phyloP scores from a whole-genome alignment of 495 filamentous ascomycete species.

The Articulospora tetracladia region DNA sequence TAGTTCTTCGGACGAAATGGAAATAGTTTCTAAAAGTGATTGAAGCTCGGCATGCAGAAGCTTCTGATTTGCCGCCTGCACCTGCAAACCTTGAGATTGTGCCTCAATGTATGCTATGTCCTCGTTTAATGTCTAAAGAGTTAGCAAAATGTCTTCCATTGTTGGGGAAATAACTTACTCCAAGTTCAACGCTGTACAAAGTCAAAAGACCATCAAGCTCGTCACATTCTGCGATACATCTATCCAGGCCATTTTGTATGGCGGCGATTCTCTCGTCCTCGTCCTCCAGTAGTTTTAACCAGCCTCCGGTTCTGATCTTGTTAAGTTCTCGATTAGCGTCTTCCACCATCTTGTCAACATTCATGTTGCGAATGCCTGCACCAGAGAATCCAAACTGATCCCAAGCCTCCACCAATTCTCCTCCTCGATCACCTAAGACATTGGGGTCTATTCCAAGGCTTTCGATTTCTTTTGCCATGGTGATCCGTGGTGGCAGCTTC shows the following conservation, averaged over 20 bases:
- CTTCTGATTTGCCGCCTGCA: constrained; percentile 96
- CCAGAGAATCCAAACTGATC: constrained; percentile 91
- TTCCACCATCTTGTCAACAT: constrained; percentile 76
- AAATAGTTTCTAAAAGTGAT: constrained; percentile 76
- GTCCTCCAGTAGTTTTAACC: constrained; percentile 82
- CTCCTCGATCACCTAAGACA: constrained; percentile 62
- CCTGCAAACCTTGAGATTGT: constrained; percentile 92
- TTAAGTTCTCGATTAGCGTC: constrained; percentile 85
- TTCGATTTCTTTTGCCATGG: constrained; percentile 75
- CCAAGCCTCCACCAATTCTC: constrained; percentile 68
- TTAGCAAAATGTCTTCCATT: constrained; percentile 30
- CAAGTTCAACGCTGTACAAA: constrained; percentile 88
- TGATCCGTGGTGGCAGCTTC: constrained; percentile 59
- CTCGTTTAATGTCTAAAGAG: constrained; percentile 77
- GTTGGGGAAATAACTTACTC: constrained; percentile 52
- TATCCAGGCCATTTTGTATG: constrained; percentile 79
- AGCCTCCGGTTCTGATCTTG: constrained; percentile 86
- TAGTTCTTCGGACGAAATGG: constrained; percentile 73
- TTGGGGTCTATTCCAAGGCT: constrained; percentile 68
- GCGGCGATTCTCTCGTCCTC: constrained; percentile 84
- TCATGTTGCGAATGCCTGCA: constrained; percentile 61
- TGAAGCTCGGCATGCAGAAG: constrained; percentile 85
- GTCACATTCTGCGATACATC: constrained; percentile 88
- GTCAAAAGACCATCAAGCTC: constrained; percentile 91
- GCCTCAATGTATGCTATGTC: constrained; percentile 97